phyloP scores from a whole-genome alignment of 2,329 filamentous ascomycete species.

The Talaromyces pinophilus region DNA sequence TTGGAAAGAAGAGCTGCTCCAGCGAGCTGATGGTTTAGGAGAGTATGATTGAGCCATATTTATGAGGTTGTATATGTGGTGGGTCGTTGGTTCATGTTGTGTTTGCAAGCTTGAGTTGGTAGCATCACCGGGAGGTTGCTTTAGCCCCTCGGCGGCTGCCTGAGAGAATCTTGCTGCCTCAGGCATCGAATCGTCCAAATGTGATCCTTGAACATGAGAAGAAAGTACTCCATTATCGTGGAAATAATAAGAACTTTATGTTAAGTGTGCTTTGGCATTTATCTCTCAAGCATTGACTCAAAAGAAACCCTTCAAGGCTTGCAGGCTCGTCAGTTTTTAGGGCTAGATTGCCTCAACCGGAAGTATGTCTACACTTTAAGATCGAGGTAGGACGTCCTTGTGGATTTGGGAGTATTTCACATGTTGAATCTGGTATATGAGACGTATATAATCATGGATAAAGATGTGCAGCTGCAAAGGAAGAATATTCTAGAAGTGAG shows the following conservation, averaged over 20 bases:
- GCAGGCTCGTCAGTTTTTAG: not conserved
- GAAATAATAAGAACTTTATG: not conserved
- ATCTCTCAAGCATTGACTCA: not conserved
- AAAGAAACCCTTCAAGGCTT: not conserved
- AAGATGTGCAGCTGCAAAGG: too few species aligned
- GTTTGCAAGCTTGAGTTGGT: not conserved
- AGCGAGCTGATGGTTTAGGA: conserved; percentile 30
- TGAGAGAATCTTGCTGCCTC: not conserved
- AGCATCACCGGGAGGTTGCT: not conserved
- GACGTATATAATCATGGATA: not conserved
- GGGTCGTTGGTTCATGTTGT: not conserved
- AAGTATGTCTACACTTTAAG: not conserved
- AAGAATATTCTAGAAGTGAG: not conserved
- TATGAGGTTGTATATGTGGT: not conserved
- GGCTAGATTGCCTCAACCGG: not conserved
- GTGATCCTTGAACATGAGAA: not conserved
- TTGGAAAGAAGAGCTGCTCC: conserved; percentile 22
- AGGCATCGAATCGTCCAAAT: not conserved
- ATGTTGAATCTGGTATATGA: too few species aligned
- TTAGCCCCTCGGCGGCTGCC: not conserved
- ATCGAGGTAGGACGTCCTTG: too few species aligned
- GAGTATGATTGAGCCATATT: conserved; percentile 28
- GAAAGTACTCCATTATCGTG: not conserved
- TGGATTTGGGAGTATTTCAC: too few species aligned
- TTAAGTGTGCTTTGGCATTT: not conserved